A percentile compares a stretch with the other conserved stretches of the same genome.
Evolutionary conservation across 73 alveolate genomes (phyloP).

Genomic region (Paramecium sonneborni): DNA sequence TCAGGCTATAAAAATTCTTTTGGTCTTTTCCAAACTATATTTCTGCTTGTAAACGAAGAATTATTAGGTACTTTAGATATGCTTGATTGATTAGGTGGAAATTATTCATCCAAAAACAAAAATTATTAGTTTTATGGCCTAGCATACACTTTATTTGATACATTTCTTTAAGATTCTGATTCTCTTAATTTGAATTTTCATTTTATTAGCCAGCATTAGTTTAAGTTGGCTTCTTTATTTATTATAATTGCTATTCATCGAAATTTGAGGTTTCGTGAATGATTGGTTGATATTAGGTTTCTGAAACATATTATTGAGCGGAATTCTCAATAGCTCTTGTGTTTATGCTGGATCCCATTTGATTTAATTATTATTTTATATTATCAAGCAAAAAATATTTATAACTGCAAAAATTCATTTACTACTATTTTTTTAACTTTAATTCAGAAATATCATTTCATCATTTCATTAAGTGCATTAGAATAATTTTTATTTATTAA

Average conservation of each 20-base stretch:
- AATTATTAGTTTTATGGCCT: not conserved
- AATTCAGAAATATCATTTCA: not conserved
- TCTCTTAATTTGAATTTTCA: not conserved
- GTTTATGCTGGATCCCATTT: not conserved
- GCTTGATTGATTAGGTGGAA: slow-evolving; percentile 30
- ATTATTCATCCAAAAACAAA: not conserved
- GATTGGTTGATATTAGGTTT: not conserved
- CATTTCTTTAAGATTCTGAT: not conserved
- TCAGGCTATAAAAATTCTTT: not conserved
- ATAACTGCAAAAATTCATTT: not conserved
- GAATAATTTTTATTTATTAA: no score
- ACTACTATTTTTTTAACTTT: not conserved
- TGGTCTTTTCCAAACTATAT: slow-evolving; percentile 52
- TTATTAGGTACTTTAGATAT: not conserved
- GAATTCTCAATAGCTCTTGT: not conserved
- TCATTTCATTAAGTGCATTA: no score
- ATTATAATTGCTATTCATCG: not conserved
- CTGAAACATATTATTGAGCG: not conserved
- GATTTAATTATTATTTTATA: not conserved
- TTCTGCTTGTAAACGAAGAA: not conserved
- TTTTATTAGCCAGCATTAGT: not conserved
- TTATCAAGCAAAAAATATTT: not conserved
- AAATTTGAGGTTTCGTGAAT: not conserved
- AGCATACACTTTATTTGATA: not conserved
- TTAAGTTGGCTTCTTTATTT: not conserved